Evolutionary conservation across 2,329 filamentous ascomycete species (phyloP).

Genomic region (Trichoderma koningii): DNA sequence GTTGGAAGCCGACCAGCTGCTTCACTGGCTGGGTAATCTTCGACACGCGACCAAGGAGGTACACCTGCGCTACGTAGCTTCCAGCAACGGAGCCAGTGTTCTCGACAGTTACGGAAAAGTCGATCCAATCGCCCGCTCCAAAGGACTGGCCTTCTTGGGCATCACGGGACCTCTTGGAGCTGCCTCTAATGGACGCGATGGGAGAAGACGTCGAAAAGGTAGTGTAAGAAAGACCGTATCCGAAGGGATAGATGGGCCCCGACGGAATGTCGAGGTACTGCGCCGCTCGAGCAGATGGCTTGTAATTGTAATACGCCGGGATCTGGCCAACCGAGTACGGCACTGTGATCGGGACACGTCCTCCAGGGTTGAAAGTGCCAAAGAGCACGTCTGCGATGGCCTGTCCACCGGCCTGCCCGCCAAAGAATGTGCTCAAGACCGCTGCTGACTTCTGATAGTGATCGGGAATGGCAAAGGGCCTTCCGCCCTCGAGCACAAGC

Average conservation of each 20-base stretch:
- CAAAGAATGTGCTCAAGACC: constrained; percentile 19
- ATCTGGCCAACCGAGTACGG: constrained; percentile 19
- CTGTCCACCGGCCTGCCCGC: constrained; percentile 22
- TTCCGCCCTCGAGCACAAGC: constrained; percentile 20
- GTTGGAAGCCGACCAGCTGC: constrained; percentile 25
- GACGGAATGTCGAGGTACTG: constrained; percentile 23
- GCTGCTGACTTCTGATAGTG: constrained; percentile 16
- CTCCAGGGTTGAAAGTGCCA: constrained; percentile 23
- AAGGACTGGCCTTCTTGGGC: not conserved
- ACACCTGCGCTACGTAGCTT: constrained; percentile 23
- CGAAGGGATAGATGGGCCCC: constrained; percentile 23
- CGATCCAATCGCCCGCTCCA: constrained; percentile 20
- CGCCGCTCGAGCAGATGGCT: constrained; percentile 16
- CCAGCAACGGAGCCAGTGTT: constrained; percentile 22
- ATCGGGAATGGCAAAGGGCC: constrained; percentile 24
- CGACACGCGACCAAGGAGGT: constrained; percentile 25
- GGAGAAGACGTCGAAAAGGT: constrained; percentile 14
- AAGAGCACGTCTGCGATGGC: constrained; percentile 24
- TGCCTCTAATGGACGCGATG: constrained; percentile 12
- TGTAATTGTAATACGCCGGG: constrained; percentile 25
- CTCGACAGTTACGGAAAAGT: constrained; percentile 5
- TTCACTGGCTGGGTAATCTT: constrained; percentile 18
- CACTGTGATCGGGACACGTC: constrained; percentile 16
- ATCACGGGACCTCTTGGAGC: not conserved
- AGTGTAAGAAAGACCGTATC: constrained; percentile 24